Conservation (phyloP, 2,329 filamentous ascomycete species). For the Myriosclerotinia duriaeana region DNA sequence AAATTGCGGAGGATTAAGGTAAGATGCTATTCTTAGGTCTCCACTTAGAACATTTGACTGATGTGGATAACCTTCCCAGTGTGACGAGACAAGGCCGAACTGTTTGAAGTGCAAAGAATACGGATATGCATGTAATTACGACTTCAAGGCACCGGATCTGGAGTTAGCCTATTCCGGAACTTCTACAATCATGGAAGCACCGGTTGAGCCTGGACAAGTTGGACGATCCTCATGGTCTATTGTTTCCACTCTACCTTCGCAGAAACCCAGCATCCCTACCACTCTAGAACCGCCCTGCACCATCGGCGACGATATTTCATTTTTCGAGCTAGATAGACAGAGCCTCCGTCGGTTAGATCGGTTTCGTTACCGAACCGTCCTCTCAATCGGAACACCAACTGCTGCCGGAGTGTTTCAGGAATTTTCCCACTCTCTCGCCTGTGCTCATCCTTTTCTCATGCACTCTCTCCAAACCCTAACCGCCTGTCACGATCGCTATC, state of each 20-base stretch:
- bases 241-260: no score
- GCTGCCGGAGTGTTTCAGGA: conserved; percentile 42
- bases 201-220: background rate
- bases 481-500: conserved; percentile 52
- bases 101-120: conserved; percentile 51
- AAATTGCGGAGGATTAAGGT: conserved; percentile 56
- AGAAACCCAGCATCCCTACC: background rate
- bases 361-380: conserved; percentile 47
- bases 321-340: conserved; percentile 25
- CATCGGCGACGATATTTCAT: conserved; percentile 6
- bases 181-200: background rate
- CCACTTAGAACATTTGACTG: background rate
- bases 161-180: conserved; percentile 32
- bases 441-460: conserved; percentile 39
- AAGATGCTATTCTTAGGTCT: conserved; percentile 26
- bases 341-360: conserved; percentile 43
- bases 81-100: conserved; percentile 52
- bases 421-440: conserved; percentile 36
- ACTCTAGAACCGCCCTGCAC: background rate
- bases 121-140: conserved; percentile 52
- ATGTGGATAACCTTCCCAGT: conserved; percentile 42
- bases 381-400: conserved; percentile 43
- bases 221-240: conserved; percentile 1
- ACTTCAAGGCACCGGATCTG: conserved; percentile 39
- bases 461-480: conserved; percentile 56